Evolutionary conservation across 2,329 filamentous ascomycete genomes (phyloP).

Genomic region (Phyllosticta capitalensis): DNA sequence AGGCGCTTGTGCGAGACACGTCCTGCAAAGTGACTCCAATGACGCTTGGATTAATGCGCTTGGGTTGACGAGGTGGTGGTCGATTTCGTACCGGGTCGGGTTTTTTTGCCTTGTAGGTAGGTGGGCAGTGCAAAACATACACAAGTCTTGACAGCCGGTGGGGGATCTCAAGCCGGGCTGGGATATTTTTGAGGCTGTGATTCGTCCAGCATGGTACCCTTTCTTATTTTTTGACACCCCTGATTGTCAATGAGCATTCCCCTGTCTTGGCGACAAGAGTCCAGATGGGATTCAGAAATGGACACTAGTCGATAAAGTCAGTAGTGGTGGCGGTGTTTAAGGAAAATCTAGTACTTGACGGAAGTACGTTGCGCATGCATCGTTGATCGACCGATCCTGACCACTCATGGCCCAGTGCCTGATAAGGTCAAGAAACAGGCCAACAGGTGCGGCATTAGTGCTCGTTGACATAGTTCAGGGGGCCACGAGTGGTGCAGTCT

Average conservation of each 20-base stretch:
- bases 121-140: background rate
- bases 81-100: background rate
- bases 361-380: background rate
- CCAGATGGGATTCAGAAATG: constrained; percentile 3
- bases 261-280: constrained; percentile 4
- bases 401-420: background rate
- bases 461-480: background rate
- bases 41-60: background rate
- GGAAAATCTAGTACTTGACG: background rate
- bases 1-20: background rate
- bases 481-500: background rate
- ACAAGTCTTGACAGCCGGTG: constrained; percentile 1
- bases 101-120: background rate
- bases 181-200: background rate
- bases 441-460: background rate
- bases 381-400: background rate
- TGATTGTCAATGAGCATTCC: background rate
- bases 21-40: background rate
- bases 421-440: background rate
- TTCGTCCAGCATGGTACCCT: background rate
- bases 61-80: background rate
- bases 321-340: background rate
- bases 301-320: constrained; percentile 6
- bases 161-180: background rate
- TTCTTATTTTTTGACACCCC: background rate